Percentiles rank a stretch among this genome's conserved stretches.
These are phyloP conservation scores for Trichoderma brevicompactum DNA, from an alignment of 2,329 filamentous ascomycete genomes.

Conservation along the genomic window DNA sequence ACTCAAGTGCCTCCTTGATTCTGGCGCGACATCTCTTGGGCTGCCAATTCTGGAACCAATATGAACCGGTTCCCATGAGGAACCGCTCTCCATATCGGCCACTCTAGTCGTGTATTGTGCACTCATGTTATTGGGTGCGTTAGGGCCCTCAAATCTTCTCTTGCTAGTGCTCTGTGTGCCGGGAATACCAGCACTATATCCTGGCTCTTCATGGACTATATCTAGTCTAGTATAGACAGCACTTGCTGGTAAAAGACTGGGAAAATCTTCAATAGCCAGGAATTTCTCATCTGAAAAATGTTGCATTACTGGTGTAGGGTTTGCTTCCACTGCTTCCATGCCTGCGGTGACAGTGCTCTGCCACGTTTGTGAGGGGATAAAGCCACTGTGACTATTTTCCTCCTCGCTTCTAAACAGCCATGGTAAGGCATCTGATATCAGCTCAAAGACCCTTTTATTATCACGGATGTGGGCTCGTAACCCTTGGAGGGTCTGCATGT, in stretches of 20 bases:
- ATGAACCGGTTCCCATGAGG: not conserved
- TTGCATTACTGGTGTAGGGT: not conserved
- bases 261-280: conserved; percentile 23
- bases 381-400: not conserved
- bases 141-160: not conserved
- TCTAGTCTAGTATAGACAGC: conserved; percentile 40
- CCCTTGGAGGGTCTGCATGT: conserved; percentile 39
- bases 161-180: not conserved
- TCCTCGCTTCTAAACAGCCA: conserved; percentile 37
- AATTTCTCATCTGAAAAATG: not conserved
- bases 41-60: not conserved
- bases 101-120: not conserved
- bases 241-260: conserved; percentile 37
- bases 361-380: too few species aligned
- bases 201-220: not conserved
- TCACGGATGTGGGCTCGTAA: conserved; percentile 39
- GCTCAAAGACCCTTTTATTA: conserved; percentile 40
- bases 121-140: not conserved
- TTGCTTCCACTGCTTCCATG: not conserved
- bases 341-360: not conserved
- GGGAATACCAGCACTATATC: not conserved
- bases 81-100: not conserved
- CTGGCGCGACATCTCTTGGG: not conserved
- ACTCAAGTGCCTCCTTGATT: not conserved
- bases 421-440: conserved; percentile 48